Base-by-base conservation (phyloP, 2,329 filamentous ascomycete genomes). In the Botrytis hyacinthi region DNA sequence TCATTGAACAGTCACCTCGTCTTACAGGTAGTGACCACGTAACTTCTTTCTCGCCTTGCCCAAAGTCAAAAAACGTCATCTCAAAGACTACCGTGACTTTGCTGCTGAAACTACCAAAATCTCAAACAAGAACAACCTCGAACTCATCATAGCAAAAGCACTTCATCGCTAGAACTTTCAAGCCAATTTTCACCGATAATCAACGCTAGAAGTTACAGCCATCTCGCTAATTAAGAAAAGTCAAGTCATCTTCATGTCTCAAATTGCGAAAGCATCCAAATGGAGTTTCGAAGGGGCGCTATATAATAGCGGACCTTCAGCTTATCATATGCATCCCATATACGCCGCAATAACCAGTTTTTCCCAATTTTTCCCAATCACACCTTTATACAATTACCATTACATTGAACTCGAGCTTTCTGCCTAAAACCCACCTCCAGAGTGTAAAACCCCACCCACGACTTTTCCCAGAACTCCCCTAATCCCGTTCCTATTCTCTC, bases 381-480 rank as follows among this genome's bases (percentile, higher is more conserved):
- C 4, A 48, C 10, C 3, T 37, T 37, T 60, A 37, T 10, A 35
- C 57, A 22, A 20, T 60, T 60, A 37, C 20, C 4, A 6, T 12
- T 26, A 60, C 32, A 40, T 61, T 7, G 1, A 22, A 61, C 9
- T 37, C 32, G 7, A 61, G 4, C 59, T 37, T 14, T 22, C 22
- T 37, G 32, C 22, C 35, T 61, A 61, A 37, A 61, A 37, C 5
- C 32, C 59, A 37, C 22, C 59, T 26, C 59, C 59, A 61, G 59
- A 22, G n/a, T 61, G 32, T 16, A 61, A 40, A 61, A 61, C 40
- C 46, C 35, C 59, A 60, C 73, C 48, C 65, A 92, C 78, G 40
- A 94, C 79, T 32, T 84, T 86, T 12, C 92, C 92, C 74, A 94
- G 83, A 62, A 94, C 87, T 8, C 92, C 92, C 73, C 92, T 85